Base-by-base conservation (phyloP, 495 filamentous ascomycete species). In the Penicillium antarcticum region DNA sequence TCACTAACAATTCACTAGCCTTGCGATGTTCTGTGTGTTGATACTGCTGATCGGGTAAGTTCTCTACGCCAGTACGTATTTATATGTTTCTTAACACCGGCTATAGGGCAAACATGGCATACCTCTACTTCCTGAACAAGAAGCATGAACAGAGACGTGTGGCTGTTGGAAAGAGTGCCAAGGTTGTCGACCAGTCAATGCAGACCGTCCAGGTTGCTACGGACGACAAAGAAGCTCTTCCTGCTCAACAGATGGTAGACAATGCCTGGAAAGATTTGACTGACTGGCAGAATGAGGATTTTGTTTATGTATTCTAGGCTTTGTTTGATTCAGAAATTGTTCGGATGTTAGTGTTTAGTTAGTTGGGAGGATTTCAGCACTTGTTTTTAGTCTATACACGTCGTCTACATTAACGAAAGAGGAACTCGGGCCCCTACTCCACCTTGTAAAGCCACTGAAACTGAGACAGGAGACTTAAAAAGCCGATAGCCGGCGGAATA, bases 271-370 rank as follows among this genome's bases (percentile, higher is more conserved):
- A 70, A n/a, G 78, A 82, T 54, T 64, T 79, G 52, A 77, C 80
- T 2, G 79, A 82, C 57, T 56, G 72, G 57, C 62, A 68, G 54
- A 82, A 84, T 32, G 80, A 82, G 56, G 78, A 83, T 37, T 83
- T 82, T 54, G 77, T 83, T 19, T 81, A 79, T 57, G 79, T 84
- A 16, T 82, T 81, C 44, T 82, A 71, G 56, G 45, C 10, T 1
- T 14, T 23, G 2, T 36, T 38, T 4, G 4, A 9, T n/a, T 23
- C 21, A 23, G 21, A 23, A 4, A 1, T 9, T 29, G 26, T 9
- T 21, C 17, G 31, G n/a, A 11, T 44, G 33, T 35, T 17, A 33
- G 11, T 35, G 31, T 14, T 45, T 9, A 2, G 21, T 23, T 45
- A 35, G 42, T 34, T 1, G 10, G 17, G 19, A 11, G 18, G 23